Evolutionary conservation across 2,329 filamentous ascomycete genomes (phyloP).

Genomic region (Aspergillus unguis): DNA sequence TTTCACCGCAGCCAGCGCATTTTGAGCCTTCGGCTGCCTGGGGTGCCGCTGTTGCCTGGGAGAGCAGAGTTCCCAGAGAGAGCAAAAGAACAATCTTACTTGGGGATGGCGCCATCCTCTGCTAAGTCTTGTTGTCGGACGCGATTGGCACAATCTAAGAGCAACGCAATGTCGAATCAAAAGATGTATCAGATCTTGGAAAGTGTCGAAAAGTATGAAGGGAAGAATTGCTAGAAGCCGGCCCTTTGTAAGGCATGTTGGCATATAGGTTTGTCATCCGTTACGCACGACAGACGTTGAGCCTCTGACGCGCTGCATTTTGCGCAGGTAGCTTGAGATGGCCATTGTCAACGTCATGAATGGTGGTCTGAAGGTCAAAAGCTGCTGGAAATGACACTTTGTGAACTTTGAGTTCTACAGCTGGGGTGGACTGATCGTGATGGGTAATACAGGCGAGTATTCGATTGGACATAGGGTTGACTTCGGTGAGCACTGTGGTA

Average conservation of each 20-base stretch:
- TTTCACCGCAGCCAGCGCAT: slow-evolving; percentile 1
- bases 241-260: slow-evolving; percentile 4
- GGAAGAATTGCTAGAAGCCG: background rate
- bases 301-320: slow-evolving; percentile 1
- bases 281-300: background rate
- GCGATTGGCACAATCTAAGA: background rate
- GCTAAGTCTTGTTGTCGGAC: background rate
- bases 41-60: slow-evolving; percentile 3
- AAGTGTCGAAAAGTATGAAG: background rate
- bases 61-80: slow-evolving; percentile 1
- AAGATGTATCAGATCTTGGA: background rate
- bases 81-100: slow-evolving; percentile 8
- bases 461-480: background rate
- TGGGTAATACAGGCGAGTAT: background rate
- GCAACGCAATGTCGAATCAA: background rate
- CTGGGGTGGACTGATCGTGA: slow-evolving; percentile 1
- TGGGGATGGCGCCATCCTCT: slow-evolving; percentile 4
- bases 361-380: slow-evolving; percentile 1
- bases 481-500: too few species aligned
- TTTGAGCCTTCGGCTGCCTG: background rate
- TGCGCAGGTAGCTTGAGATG: background rate
- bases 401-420: background rate
- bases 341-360: background rate
- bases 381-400: background rate
- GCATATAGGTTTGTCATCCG: slow-evolving; percentile 3